Evolutionary conservation across 805 yeast genomes (phyloP), one percentile per base, ranked within the genome.

Genomic region (Lipomyces mesembrius): DNA sequence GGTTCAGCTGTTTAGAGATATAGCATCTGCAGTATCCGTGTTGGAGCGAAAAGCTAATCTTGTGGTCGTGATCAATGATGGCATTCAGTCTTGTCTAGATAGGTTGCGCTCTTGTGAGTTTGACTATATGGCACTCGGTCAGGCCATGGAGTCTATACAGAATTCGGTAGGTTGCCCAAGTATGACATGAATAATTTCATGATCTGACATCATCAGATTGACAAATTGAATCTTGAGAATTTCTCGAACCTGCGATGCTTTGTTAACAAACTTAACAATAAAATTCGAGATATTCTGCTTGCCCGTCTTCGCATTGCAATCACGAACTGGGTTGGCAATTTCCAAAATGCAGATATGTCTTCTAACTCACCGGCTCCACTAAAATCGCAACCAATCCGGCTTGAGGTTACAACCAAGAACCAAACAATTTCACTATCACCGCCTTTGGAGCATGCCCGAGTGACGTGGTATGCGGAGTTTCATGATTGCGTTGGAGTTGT

Each of bases 181-280:
- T 43, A 17, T 43, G 49, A 7, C 49, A n/a, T 43, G 49, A 43
- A n/a, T n/a, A 43, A 11, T 11, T 17, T 7, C 6, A 20, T 3
- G 8, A 7, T 17, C 52, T 39, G 32, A 59, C 37, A 22, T 57
- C 2, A 7, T 29, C 53, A 63, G 34, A 49, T 69, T 46, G 69
- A 65, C 57, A 63, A 62, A 54, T 60, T 69, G 29, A 74, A 77
- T 8, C 69, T 78, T n/a, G 81, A 79, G 39, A 80, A 80, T 0
- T 83, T 77, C 68, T 59, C 76, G 0, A 79, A 80, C 61, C 68
- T 82, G 9, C 72, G 72, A 0, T 51, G 54, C 0, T 76, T 83
- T 57, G 79, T 81, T 7, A 57, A 58, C 0, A 64, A 60, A 0
- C 67, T 84, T 4, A 85, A 85, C 67, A 52, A 22, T 0, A 74